Evolutionary conservation across 169 alveolate genomes (phyloP), one percentile per base, ranked within the genome.

Genomic region (Plasmodium yoelii): DNA sequence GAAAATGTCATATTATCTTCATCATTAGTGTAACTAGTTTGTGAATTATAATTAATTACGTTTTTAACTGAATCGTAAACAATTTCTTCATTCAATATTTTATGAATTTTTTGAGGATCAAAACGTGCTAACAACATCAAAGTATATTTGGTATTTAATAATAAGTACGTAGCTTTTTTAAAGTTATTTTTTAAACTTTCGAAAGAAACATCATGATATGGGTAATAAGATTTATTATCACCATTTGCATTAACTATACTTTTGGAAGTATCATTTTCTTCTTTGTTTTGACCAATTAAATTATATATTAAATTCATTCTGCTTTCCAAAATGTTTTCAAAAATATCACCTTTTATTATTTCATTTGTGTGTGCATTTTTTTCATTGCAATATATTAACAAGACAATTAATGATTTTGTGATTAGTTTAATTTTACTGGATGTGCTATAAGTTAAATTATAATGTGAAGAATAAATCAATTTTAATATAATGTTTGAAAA

Each of bases 71-170:
- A 8, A 6, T 39, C 15, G 15, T 24, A 46, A 5, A 28, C 5
- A n/a, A 26, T 12, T 26, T 13, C 18, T 7, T 24, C 13, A 63
- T 63, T 24, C 15, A 8, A 46, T 63, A 28, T 26, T 12, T 18
- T 51, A 10, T 24, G 26, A 19, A 19, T 60, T 60, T 34, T 60
- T 6, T 24, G 44, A 18, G 18, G 7, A 1, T 61, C 42, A 18
- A 7, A 47, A 3, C 59, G 57, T 24, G 34, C 24, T 39, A 44
- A 63, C 46, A 86, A 46, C 39, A 86, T 55, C n/a, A 86, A n/a
- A 15, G 69, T 68, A 82, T 82, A 82, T 9, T 82, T 82, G n/a
- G 73, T 82, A 70, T 82, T 70, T 42, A 86, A 60, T 24, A 86
- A 28, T 5, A 86, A 53, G 70, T 69, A 44, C 12, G 57, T 56